These are phyloP conservation scores for Bipolaris oryzae DNA, from an alignment of 2,329 filamentous ascomycete species.

Conservation along the genomic window DNA sequence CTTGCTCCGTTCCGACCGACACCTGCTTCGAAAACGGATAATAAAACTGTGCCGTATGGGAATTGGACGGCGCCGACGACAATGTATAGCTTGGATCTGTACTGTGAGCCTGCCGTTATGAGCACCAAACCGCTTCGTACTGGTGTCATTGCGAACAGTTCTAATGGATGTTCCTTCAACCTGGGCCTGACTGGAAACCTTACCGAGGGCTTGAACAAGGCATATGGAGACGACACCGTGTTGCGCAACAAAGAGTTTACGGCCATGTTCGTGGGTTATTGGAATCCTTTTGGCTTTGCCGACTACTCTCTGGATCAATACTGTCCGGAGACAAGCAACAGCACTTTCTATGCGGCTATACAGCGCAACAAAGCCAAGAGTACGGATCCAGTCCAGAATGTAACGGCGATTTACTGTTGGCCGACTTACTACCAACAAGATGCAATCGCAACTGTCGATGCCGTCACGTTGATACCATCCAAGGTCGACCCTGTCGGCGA, in stretches of 20 bases:
- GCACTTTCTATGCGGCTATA: conserved; percentile 34
- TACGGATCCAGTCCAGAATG: conserved; percentile 23
- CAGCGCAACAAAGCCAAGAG: conserved; percentile 15
- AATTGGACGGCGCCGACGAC: conserved; percentile 37
- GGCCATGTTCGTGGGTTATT: conserved; percentile 55
- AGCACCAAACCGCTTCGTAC: no score
- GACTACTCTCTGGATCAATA: conserved; percentile 36
- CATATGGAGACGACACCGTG: neutral
- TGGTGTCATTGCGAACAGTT: neutral
- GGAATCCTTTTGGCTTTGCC: conserved; percentile 37
- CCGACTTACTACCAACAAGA: conserved; percentile 54
- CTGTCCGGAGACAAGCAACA: conserved; percentile 43
- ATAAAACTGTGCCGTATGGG: neutral
- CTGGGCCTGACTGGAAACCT: conserved; percentile 20
- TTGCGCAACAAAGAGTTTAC: conserved; percentile 26
- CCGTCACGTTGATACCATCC: neutral
- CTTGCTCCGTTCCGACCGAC: conserved; percentile 52
- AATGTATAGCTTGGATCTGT: conserved; percentile 44
- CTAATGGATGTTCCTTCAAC: neutral
- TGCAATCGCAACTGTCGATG: conserved; percentile 51
- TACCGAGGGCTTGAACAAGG: conserved; percentile 9
- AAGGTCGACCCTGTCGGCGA: conserved; percentile 25
- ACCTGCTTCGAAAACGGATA: conserved; percentile 10
- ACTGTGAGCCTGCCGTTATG: conserved; percentile 34
- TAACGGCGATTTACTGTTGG: conserved; percentile 31